Percentiles rank a stretch among this genome's conserved stretches.
phyloP scores from a whole-genome alignment of 192 early-diverging fungal species.

The Cladochytrium replicatum region DNA sequence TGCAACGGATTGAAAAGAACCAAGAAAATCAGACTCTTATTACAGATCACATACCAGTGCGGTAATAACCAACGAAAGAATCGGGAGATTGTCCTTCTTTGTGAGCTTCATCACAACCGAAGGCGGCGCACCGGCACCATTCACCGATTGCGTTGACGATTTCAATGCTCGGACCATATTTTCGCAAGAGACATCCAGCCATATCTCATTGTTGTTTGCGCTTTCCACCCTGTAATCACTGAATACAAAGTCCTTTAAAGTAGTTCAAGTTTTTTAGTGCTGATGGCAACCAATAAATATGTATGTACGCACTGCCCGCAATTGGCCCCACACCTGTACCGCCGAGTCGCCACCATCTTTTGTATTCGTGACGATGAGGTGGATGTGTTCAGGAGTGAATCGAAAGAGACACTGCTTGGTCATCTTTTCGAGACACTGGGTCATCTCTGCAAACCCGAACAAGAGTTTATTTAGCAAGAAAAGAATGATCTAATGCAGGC shows the following conservation, averaged over 20 bases:
- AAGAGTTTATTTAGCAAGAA: no score
- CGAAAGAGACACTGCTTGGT: constrained; percentile 56
- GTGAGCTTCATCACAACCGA: constrained; percentile 49
- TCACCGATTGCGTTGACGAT: constrained; percentile 42
- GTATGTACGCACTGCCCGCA: constrained; percentile 15
- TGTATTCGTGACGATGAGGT: constrained; percentile 55
- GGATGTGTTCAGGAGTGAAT: constrained; percentile 49
- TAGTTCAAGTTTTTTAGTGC: background rate
- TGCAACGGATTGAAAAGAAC: constrained; percentile 10
- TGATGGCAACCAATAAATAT: background rate
- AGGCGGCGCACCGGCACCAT: background rate
- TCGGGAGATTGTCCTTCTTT: constrained; percentile 46
- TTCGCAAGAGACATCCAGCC: constrained; percentile 56
- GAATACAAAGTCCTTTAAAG: constrained; percentile 48
- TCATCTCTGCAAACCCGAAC: no score
- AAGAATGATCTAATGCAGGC: no score
- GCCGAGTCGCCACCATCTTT: constrained; percentile 40
- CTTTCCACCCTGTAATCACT: constrained; percentile 60
- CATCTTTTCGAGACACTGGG: constrained; percentile 59
- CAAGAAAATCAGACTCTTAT: background rate
- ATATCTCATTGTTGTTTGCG: constrained; percentile 57
- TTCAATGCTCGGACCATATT: constrained; percentile 54
- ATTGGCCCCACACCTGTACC: constrained; percentile 51
- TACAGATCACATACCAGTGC: background rate
- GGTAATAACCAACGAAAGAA: constrained; percentile 38